A percentile compares a stretch with the other conserved stretches of the same genome.
Conservation (phyloP, 208 protist genomes). For the Leptomonas seymouri region DNA sequence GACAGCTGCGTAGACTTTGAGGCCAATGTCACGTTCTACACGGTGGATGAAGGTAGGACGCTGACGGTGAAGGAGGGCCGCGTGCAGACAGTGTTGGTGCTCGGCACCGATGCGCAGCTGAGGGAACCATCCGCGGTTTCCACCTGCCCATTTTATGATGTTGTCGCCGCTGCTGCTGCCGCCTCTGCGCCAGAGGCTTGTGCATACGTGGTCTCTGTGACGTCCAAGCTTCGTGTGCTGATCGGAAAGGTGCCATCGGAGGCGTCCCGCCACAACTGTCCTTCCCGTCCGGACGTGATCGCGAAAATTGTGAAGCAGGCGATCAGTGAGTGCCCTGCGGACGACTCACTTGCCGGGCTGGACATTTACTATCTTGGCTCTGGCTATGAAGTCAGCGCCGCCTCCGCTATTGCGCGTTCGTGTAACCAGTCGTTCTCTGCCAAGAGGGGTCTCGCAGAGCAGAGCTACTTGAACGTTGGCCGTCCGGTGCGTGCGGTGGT, state of each 20-base stretch:
- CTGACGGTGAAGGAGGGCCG: background rate
- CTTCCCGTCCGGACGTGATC: conserved; percentile 62
- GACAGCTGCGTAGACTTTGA: conserved; percentile 63
- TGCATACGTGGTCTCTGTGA: conserved; percentile 30
- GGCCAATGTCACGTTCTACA: conserved; percentile 61
- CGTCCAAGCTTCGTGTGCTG: conserved; percentile 36
- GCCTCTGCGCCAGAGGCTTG: conserved; percentile 17
- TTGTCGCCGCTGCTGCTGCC: conserved; percentile 12
- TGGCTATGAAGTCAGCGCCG: conserved; percentile 43
- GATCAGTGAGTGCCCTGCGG: conserved; percentile 24
- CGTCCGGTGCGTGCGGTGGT: conserved; percentile 51
- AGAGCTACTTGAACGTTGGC: conserved; percentile 44
- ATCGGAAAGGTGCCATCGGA: conserved; percentile 44
- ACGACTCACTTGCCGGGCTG: conserved; percentile 19
- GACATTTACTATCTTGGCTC: conserved; percentile 65
- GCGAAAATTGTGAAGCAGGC: conserved; percentile 53
- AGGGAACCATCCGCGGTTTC: conserved; percentile 7
- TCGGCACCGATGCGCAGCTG: conserved; percentile 49
- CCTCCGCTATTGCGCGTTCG: conserved; percentile 56
- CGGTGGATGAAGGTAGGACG: conserved; percentile 24
- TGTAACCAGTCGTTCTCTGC: conserved; percentile 67
- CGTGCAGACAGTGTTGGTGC: conserved; percentile 47
- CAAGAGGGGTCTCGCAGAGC: conserved; percentile 51
- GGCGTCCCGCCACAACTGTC: conserved; percentile 85
- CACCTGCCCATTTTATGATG: conserved; percentile 16